Base-by-base conservation (phyloP, 2,329 filamentous ascomycete species). In the Xylaria sp. region DNA sequence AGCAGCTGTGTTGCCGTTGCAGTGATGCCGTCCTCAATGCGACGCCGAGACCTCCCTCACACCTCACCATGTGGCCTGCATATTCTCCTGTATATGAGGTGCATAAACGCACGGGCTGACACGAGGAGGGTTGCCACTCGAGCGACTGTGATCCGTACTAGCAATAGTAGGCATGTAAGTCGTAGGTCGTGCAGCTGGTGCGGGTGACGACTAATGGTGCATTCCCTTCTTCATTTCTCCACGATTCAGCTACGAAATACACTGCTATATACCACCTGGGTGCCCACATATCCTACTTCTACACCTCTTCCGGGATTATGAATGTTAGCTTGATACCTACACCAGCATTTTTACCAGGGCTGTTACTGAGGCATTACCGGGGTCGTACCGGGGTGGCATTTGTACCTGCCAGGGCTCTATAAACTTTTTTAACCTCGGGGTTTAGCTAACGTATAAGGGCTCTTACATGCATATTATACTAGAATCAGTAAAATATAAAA, bases 21-120 rank as follows among this genome's bases (percentile, higher is more conserved):
- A 59, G 34, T 54, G 56, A 54, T 61, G 54, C 58, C 60, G 34
- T 44, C 55, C 60, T 63, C 63, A 37, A 69, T 72, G 68, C 65
- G 66, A 69, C 70, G 65, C 61, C 50, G 57, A 69, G 63, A 50
- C 69, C 25, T 63, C 54, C 66, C 64, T 69, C 66, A 63, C 65
- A 69, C 66, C 69, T 71, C 63, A 69, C 69, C 69, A 72, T 71
- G 69, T 69, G 71, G 69, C 64, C 66, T 71, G 63, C 63, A 67
- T 69, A 69, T 71, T 52, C 37, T 65, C 57, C 52, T 65, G 67
- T 65, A 59, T 63, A 63, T 63, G 41, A 69, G 62, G 54, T 70
- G 67, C 70, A 70, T 70, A 63, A 67, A 72, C 58, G 62, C 65
- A 70, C 67, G 55, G 60, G 67, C 70, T 70, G 65, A 65, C 70